Evolutionary conservation across 78 protist species (phyloP), one percentile per base, ranked within the genome.

Genomic region (Emiliania huxleyi): DNA sequence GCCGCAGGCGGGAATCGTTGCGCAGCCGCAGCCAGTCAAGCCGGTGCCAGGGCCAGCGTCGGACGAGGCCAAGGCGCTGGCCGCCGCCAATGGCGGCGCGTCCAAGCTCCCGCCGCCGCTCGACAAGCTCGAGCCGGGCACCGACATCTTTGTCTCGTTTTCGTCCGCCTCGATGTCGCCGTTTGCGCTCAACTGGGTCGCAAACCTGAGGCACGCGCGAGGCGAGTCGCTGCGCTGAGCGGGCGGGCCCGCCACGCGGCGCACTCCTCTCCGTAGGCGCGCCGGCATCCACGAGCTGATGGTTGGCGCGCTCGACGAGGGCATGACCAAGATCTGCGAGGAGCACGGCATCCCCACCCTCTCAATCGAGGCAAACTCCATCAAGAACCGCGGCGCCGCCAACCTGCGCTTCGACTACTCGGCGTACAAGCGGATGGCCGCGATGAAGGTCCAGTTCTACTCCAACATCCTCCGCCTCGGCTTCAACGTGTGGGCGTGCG

Each of bases 401-500:
- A 77, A 77, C 46, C 85, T 77, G 44, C 85, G 85, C 15, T 77
- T 77, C 46, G 85, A 77, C 46, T 77, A 77, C 46, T 45, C 46
- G 33, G 85, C 85, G 29, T 77, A 77, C 85, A 77, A 77, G n/a
- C 44, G 85, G 5, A 77, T 77, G 85, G 85, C 85, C 4, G 85
- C 85, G 48, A 45, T 77, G 33, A 77, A 77, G 85, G 85, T 77
- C 18, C 18, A 18, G 18, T 77, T 77, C 85, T 77, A 77, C 46
- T 40, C 85, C 26, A 18, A 33, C 85, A 40, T 77, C 46, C 85
- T 77, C 37, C 1, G 18, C 18, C 6, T 37, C 19, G 85, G 85
- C 2, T 77, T 77, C 85, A 77, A 77, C 85, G 85, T 77, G 33
- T 77, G 85, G 85, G 85, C 85, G 33, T 77, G 85, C 46, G 85